These are phyloP conservation scores for Achlya hypogyna DNA, from an alignment of 352 stramenopile species.

Conservation along the genomic window DNA sequence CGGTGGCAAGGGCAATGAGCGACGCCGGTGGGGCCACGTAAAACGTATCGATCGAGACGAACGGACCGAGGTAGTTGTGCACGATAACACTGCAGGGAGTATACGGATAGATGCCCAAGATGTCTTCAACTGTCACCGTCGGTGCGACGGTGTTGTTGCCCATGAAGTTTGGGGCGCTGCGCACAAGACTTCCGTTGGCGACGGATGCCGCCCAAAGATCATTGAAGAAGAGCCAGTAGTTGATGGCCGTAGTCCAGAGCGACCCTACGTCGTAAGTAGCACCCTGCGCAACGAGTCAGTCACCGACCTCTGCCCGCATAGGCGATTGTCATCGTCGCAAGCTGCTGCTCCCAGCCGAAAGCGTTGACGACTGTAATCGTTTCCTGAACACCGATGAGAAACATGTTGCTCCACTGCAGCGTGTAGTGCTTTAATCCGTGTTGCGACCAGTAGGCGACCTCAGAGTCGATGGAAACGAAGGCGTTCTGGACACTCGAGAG, in stretches of 20 bases:
- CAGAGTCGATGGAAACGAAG: background rate
- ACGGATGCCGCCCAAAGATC: background rate
- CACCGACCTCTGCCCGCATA: background rate
- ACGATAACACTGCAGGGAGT: background rate
- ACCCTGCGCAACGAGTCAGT: background rate
- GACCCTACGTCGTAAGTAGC: background rate
- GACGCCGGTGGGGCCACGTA: background rate
- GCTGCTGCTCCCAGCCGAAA: background rate
- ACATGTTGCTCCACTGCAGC: background rate
- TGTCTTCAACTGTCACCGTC: background rate
- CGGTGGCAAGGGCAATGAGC: background rate
- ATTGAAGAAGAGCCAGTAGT: background rate
- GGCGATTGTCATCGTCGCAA: background rate
- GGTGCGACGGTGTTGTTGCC: background rate
- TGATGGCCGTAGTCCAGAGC: background rate
- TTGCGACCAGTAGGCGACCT: background rate
- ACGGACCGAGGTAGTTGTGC: background rate
- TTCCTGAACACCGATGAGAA: background rate
- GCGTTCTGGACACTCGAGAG: background rate
- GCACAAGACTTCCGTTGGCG: background rate
- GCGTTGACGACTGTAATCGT: background rate
- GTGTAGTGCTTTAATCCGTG: background rate
- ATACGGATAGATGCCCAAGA: background rate
- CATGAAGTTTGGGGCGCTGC: background rate
- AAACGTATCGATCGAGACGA: conserved; percentile 2